Evolutionary conservation across 2,329 filamentous ascomycete species (phyloP), one percentile per base, ranked within the genome.

Genomic region (Nigrospora sphaerica): DNA sequence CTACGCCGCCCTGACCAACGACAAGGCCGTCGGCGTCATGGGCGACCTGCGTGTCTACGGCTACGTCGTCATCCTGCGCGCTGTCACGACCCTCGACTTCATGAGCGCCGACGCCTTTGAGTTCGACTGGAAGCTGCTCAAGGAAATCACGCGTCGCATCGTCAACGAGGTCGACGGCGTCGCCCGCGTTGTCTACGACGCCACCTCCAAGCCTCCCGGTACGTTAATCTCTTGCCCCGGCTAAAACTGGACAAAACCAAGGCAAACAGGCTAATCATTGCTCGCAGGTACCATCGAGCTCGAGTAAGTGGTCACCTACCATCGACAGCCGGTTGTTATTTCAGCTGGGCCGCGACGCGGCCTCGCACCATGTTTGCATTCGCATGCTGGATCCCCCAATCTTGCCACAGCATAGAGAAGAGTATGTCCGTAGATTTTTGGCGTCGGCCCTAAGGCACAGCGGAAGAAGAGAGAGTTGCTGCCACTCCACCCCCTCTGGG

Each of bases 91-190:
- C 37, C 63, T 69, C 4, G 81, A 88, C 54, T 87, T 88, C 64
- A 91, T 91, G 87, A 87, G 77, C 9, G 78, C 79, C 11, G 72
- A 80, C 54, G 74, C 72, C 61, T 82, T 72, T 62, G 69, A 72
- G 40, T 82, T 83, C 55, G 71, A 77, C 50, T 67, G 69, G 52
- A 69, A 74, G 62, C 82, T 90, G 59, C 70, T 92, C 51, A 78
- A 80, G 65, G 70, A 70, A 49, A 81, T 90, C 32, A 76, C 75
- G 39, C 77, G 73, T 13, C 72, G 83, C 49, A 91, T 91, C 57
- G 78, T 86, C 49, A 92, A 89, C 58, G 81, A 88, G 66, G 84
- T 90, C 1, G 72, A 85, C 38, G 86, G 86, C 12, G 79, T 91
- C 16, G 80, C 79, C 54, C 72, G 85, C 34, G 86, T 91, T 34